Conservation (phyloP, 2,329 filamentous ascomycete genomes). For the Diplodia intermedia region DNA sequence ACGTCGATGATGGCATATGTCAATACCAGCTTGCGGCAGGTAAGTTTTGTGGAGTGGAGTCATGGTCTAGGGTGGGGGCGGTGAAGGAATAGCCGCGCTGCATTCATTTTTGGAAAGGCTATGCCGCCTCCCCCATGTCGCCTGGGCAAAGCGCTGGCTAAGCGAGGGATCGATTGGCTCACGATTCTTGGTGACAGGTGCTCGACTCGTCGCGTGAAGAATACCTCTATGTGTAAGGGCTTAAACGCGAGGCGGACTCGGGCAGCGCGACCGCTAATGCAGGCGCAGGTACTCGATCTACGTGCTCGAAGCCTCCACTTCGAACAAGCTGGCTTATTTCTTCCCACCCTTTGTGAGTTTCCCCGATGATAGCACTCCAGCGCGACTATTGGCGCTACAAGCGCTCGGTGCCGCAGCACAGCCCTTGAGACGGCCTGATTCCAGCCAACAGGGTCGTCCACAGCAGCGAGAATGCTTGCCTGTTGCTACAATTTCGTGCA, state of each 20-base stretch:
- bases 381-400: conserved; percentile 28
- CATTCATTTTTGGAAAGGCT: conserved; percentile 20
- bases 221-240: conserved; percentile 75
- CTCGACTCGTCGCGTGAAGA: conserved; percentile 72
- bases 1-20: conserved; percentile 80
- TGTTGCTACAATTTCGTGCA: conserved; percentile 4
- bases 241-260: conserved; percentile 44
- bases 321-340: conserved; percentile 57
- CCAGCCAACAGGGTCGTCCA: conserved; percentile 7
- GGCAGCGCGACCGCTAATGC: conserved; percentile 65
- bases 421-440: conserved; percentile 10
- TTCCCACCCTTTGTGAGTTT: conserved; percentile 55
- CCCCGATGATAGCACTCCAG: conserved; percentile 10
- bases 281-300: conserved; percentile 61
- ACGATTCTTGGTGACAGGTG: conserved; percentile 52
- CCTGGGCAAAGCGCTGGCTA: background rate
- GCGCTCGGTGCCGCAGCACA: conserved; percentile 24
- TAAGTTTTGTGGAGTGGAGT: conserved; percentile 42
- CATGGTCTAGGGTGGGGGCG: conserved; percentile 11
- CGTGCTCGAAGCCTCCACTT: conserved; percentile 60
- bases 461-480: conserved; percentile 1
- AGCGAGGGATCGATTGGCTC: conserved; percentile 43
- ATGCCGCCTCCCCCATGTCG: conserved; percentile 10
- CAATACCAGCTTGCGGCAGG: conserved; percentile 73
- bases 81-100: conserved; percentile 35